Evolutionary conservation across 805 yeast genomes (phyloP), one percentile per base, ranked within the genome.

Genomic region (Lipomyces oligophaga): DNA sequence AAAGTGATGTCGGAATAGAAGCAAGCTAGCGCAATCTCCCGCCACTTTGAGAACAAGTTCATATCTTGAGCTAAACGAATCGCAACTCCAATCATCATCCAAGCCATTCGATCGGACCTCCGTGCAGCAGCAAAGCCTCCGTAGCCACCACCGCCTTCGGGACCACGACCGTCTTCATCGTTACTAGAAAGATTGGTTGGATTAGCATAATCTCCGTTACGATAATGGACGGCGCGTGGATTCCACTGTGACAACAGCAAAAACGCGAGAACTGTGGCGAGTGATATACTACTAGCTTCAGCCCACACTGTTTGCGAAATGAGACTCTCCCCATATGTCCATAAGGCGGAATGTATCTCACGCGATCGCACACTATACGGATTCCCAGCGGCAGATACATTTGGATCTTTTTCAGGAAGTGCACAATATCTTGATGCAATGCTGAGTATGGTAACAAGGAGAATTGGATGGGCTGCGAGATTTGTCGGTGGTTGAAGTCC

Each of bases 251-350:
- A 85, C 58, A 86, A 82, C 15, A 89, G 69, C 40, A 89, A 66
- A 60, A 89, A 85, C 0, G 96, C 89, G 50, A 84, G 73, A 4
- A 88, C 81, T 0, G 96, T 86, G 1, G 96, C 96, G 2, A 88
- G 77, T 0, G 93, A 82, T 53, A 96, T 69, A 5, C 93, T 84
- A 48, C 85, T 81, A 0, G 95, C 93, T 61, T 86, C 96, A 1
- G 95, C 96, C 96, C 96, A 88, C 4, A 86, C 88, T 0, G 95
- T 81, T 64, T 83, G 85, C 2, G 94, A 83, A 34, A 87, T 81
- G 49, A 86, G 70, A 51, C 81, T 64, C 67, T 86, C 96, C 48
- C 89, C 86, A 60, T 83, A 80, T 21, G 81, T 74, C 97, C 97
- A 88, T 38, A 88, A 66, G 43, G 81, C 73, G 57, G 83, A 87